Percentiles rank a stretch among this genome's conserved stretches.
These are phyloP conservation scores for Schrenkiella parvula DNA, from an alignment of 345 rosid genomes.

Conservation along the genomic window DNA sequence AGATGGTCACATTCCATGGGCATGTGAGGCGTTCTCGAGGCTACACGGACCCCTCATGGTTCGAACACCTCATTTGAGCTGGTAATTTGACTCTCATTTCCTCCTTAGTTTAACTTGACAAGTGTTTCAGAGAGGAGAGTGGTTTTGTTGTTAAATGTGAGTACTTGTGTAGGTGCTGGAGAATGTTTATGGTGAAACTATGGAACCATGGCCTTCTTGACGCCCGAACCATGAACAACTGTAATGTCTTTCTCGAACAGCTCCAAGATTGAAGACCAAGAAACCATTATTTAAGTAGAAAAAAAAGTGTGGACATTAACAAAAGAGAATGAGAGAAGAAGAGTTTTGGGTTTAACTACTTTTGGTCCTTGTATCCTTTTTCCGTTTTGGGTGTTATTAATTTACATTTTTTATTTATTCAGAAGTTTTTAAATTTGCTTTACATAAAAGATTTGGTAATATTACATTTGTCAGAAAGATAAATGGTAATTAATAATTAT, in stretches of 20 bases:
- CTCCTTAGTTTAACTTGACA: not conserved
- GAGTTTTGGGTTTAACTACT: constrained; percentile 8
- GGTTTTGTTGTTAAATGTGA: constrained; percentile 6
- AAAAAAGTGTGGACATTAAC: not conserved
- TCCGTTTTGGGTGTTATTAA: not conserved
- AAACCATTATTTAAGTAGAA: constrained; percentile 18
- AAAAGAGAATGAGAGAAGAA: not conserved
- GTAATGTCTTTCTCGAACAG: constrained; percentile 58
- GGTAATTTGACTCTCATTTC: constrained; percentile 42
- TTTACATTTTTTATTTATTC: not conserved
- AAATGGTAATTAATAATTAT: not conserved
- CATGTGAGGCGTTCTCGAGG: constrained; percentile 90
- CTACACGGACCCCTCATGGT: constrained; percentile 71
- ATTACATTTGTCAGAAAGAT: not conserved
- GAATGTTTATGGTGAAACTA: constrained; percentile 85
- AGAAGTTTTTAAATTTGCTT: not conserved
- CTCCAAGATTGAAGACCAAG: constrained; percentile 31
- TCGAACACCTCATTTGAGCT: constrained; percentile 55
- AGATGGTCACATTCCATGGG: constrained; percentile 99
- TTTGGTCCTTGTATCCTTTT: constrained; percentile 3
- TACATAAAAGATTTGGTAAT: not conserved
- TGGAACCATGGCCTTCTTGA: constrained; percentile 99
- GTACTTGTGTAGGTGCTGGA: constrained; percentile 76
- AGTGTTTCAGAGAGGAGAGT: not conserved
- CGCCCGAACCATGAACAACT: constrained; percentile 79